Percentiles rank a stretch among this genome's conserved stretches.
Evolutionary conservation across 306 rosid species (phyloP).

Genomic region (Carpinus fangiana): DNA sequence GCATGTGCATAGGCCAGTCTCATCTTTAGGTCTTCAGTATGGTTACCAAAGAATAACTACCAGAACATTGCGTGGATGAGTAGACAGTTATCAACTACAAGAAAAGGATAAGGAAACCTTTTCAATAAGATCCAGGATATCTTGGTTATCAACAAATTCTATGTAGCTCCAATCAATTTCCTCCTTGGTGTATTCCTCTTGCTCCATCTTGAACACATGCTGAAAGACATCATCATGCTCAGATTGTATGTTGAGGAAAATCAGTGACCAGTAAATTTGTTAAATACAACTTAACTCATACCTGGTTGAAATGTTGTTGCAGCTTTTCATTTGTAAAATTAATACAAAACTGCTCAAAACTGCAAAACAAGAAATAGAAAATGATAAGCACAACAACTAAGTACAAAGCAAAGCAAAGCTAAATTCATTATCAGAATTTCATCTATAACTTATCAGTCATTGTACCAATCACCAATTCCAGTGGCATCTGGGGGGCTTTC

Average conservation of each 20-base stretch:
- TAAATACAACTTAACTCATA: conserved; percentile 87
- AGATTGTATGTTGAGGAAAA: conserved; percentile 40
- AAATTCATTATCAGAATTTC: background rate
- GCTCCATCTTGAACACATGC: conserved; percentile 95
- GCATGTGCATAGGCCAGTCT: conserved; percentile 10
- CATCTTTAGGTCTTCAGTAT: conserved; percentile 16
- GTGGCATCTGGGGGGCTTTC: conserved; percentile 19
- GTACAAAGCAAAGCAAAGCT: conserved; percentile 13
- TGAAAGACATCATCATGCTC: conserved; percentile 48
- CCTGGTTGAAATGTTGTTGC: conserved; percentile 99
- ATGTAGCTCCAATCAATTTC: conserved; percentile 91
- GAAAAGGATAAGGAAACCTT: conserved; percentile 50
- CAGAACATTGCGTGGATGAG: background rate
- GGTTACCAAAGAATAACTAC: conserved; percentile 11
- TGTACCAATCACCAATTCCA: conserved; percentile 15
- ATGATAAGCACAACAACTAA: conserved; percentile 13
- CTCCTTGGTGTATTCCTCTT: conserved; percentile 82
- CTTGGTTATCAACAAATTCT: conserved; percentile 87
- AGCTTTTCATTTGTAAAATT: conserved; percentile 94
- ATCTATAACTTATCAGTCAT: conserved; percentile 10
- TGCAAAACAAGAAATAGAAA: conserved; percentile 38
- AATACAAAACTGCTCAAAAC: conserved; percentile 95
- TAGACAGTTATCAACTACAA: conserved; percentile 14
- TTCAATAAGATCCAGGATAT: conserved; percentile 87
- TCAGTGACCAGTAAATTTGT: conserved; percentile 37